Evolutionary conservation across 2,329 filamentous ascomycete genomes (phyloP), one percentile per base, ranked within the genome.

Genomic region (Verticillium alfalfae): DNA sequence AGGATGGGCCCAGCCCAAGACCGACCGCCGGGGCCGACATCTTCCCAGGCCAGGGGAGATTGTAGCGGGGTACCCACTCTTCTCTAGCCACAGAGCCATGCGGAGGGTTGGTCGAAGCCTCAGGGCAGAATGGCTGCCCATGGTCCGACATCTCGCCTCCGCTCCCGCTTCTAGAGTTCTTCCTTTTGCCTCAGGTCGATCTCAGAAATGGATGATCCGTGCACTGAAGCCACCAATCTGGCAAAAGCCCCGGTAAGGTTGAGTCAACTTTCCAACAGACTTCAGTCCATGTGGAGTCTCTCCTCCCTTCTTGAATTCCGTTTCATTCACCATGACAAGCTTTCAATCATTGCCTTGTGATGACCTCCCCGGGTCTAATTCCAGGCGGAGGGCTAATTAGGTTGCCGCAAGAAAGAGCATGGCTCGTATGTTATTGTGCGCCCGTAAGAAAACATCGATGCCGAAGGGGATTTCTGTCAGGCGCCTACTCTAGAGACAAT

Each of bases 101-200:
- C 55, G 55, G 34, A 37, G 34, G 55, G 22, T n/a, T 34, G 55
- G 55, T 37, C 34, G 55, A 37, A 58, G 57, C 57, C 38, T 45
- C 39, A 39, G 57, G 57, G 57, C 57, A 58, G 57, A 58, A 58
- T 41, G 57, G 34, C 57, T 58, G 57, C 57, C 57, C 57, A 34
- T n/a, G 55, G 38, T 39, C 49, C 57, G 45, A 49, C 45, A 18
- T 49, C 45, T 49, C 45, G 45, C 18, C 45, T 49, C n/a, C 18
- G 45, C 45, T 45, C 57, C 45, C 45, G 38, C 57, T 58, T 58
- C 57, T 58, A 58, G 57, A 58, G 57, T 45, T 34, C 57, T 58
- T 58, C 57, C 57, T 57, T 57, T 57, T 57, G 55, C 55, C 55
- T 57, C 45, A 49, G 45, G 45, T 49, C 45, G 45, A 49, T 49